Evolutionary conservation across 1,284 basidiomycete species (phyloP), one percentile per base, ranked within the genome.

Genomic region (Athelia sp.): DNA sequence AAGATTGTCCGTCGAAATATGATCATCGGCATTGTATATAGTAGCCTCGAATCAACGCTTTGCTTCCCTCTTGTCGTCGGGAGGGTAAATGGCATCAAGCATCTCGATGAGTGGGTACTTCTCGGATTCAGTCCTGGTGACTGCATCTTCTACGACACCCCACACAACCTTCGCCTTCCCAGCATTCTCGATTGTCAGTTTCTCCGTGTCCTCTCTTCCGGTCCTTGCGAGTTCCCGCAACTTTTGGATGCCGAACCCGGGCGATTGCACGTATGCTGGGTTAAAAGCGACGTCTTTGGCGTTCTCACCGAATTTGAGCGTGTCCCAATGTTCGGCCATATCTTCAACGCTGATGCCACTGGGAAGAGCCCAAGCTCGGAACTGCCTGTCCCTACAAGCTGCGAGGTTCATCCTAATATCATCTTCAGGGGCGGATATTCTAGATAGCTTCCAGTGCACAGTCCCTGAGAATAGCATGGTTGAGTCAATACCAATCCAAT

Each of bases 371-470:
- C 66, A 70, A 14, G 68, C 71, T 14, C 65, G 66, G 57, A 71
- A 69, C 52, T 79, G 73, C 29, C 78, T 66, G 6, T 62, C 60
- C 38, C 63, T 66, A 1, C 70, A 67, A 0, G 14, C 61, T 0
- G 53, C 53, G 4, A 75, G 62, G 17, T 62, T 62, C 1, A 42
- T 13, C 2, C 65, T 69, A 11, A 81, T 68, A 11, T 65, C 57
- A 0, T 45, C 57, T 38, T 63, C 59, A 3, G 62, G 52, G 1
- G 59, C 54, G 2, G 69, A 57, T 11, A 74, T 64, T 26, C 66
- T 69, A 0, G 63, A 63, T 43, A 84, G 59, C 24, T 67, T 62
- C 70, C 74, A 87, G n/a, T 75, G 70, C n/a, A 81, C 50, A 2
- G 70, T 67, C 83, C 85, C 86, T 87, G 50, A n/a, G n/a, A 23